Conservation (phyloP, 2,329 filamentous ascomycete genomes). For the Elsinoe necatrix region DNA sequence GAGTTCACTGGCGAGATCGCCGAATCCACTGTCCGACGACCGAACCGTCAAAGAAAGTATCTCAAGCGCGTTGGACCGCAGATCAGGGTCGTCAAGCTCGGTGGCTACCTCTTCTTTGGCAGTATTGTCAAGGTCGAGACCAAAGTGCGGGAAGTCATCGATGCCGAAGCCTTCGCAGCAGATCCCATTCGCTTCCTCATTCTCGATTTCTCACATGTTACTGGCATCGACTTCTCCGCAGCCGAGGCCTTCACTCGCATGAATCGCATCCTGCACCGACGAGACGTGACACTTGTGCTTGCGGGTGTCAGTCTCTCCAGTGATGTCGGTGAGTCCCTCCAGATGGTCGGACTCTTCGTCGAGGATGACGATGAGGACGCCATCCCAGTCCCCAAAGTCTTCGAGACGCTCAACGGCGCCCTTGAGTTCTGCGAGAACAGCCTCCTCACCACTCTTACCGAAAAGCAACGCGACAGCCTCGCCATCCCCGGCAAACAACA, state of each 20-base stretch:
- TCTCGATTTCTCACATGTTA: slow-evolving; percentile 81
- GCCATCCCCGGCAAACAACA: slow-evolving; percentile 26
- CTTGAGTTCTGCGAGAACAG: slow-evolving; percentile 94
- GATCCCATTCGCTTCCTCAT: slow-evolving; percentile 83
- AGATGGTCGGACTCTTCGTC: slow-evolving; percentile 73
- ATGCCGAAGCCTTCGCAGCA: slow-evolving; percentile 68
- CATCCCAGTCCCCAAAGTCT: slow-evolving; percentile 50
- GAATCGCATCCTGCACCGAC: slow-evolving; percentile 69
- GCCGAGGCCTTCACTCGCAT: slow-evolving; percentile 92
- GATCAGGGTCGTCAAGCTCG: slow-evolving; percentile 83
- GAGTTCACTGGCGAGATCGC: slow-evolving; percentile 86
- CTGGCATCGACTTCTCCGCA: slow-evolving; percentile 89
- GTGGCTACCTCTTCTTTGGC: slow-evolving; percentile 95
- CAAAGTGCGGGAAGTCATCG: slow-evolving; percentile 70
- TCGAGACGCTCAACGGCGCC: slow-evolving; percentile 85
- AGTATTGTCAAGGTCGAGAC: slow-evolving; percentile 94
- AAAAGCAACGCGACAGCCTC: slow-evolving; percentile 33
- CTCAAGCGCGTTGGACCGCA: slow-evolving; percentile 77
- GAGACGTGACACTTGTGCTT: slow-evolving; percentile 71
- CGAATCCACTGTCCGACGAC: slow-evolving; percentile 83
- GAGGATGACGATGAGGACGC: slow-evolving; percentile 59
- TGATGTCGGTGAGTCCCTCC: slow-evolving; percentile 66
- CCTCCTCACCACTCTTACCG: slow-evolving; percentile 51
- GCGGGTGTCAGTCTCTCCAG: slow-evolving; percentile 71
- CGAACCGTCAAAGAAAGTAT: slow-evolving; percentile 81